Evolutionary conservation across 768 basidiomycete species (phyloP), one percentile per base, ranked within the genome.

Genomic region (Pulveroboletus frians): DNA sequence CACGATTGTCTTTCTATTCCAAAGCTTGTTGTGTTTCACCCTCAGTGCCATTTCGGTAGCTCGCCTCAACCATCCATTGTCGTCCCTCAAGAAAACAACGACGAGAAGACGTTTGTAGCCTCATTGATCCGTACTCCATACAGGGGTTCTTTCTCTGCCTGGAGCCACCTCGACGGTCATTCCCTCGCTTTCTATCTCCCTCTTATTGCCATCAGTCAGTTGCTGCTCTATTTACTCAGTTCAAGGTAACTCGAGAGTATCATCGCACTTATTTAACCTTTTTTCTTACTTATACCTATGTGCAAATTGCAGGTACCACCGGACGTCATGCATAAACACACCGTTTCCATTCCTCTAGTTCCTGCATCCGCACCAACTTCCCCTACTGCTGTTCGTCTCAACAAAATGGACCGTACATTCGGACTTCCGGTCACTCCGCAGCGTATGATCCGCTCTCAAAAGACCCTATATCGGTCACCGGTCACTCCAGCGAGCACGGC

Each of bases 371-470:
- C 74, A 34, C 74, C 75, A 27, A 72, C 71, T 9, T 72, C 74
- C 17, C 74, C 74, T 34, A 68, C 70, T 50, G 64, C 67, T 14
- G 39, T 62, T 48, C 74, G 74, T 54, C 57, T 68, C 29, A 66
- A 66, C 47, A 63, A 44, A 32, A 41, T 53, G 37, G 64, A 72
- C 46, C 65, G 65, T 42, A 39, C 52, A 49, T 58, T 58, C 35
- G 53, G 68, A 31, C 56, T 68, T 11, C 84, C 84, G 42, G 76
- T 80, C 42, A 87, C 84, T 30, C 84, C 84, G 38, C 84, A 85
- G 65, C 79, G 84, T 56, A 69, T 74, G 62, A 64, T 75, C 46
- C 75, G 76, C 46, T 57, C 70, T 50, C 65, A 66, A 58, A 74
- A 76, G 44, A 61, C 69, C 57, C 69, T 75, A 7, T 66, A 66